Evolutionary conservation across 176 grass and related monocot genomes (phyloP).

Genomic region (Eleusine indica): DNA sequence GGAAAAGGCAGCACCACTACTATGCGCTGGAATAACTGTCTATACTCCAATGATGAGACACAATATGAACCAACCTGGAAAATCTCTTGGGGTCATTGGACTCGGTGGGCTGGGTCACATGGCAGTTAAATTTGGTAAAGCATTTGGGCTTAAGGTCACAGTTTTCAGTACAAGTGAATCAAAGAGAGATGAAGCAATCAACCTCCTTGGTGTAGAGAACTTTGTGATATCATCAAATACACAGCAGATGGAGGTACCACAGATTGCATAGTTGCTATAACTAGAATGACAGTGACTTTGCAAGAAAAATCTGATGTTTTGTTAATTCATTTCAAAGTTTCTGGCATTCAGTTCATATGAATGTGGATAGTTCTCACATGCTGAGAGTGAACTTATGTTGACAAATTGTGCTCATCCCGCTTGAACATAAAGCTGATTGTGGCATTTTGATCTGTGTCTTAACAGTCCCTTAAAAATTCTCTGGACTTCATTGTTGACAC

Average conservation of each 20-base stretch:
- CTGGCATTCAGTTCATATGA: neutral
- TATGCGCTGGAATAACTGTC: constrained; percentile 77
- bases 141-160: constrained; percentile 73
- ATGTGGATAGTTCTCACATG: neutral
- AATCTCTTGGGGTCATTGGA: constrained; percentile 74
- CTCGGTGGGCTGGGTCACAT: constrained; percentile 77
- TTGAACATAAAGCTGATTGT: neutral
- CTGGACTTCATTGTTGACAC: constrained; percentile 81
- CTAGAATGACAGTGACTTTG: neutral
- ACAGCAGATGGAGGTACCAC: constrained; percentile 65
- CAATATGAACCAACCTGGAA: constrained; percentile 84
- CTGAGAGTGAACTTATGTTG: neutral
- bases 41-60: constrained; percentile 80
- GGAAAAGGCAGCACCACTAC: constrained; percentile 67
- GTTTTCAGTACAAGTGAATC: constrained; percentile 77
- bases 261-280: neutral
- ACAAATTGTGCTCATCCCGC: neutral
- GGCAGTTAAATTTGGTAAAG: constrained; percentile 85
- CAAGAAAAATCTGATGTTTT: neutral
- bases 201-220: constrained; percentile 64
- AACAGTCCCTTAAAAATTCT: constrained; percentile 56
- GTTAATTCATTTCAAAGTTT: neutral
- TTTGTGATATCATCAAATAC: constrained; percentile 77
- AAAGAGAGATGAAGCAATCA: constrained; percentile 74
- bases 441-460: neutral